phyloP scores from a whole-genome alignment of 2,329 filamentous ascomycete species.

The Cladosporium cucumerinum region DNA sequence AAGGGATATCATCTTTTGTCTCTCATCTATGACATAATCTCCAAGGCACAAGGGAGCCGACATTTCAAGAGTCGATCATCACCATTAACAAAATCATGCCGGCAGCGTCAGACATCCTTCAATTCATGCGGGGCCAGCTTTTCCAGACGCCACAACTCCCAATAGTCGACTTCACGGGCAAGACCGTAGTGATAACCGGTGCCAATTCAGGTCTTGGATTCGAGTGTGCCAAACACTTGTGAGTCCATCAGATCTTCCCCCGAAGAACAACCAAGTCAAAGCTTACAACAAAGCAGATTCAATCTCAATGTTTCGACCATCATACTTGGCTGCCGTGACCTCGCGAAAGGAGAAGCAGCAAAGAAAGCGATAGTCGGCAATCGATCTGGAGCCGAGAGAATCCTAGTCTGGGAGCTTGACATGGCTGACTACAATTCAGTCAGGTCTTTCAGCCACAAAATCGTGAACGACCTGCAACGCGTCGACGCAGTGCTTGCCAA shows the following conservation, averaged over 20 bases:
- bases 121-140: constrained; percentile 20
- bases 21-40: neutral
- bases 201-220: constrained; percentile 44
- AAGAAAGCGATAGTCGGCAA: constrained; percentile 35
- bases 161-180: constrained; percentile 2
- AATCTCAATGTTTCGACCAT: constrained; percentile 35
- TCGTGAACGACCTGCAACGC: constrained; percentile 20
- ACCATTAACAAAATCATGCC: constrained; percentile 12
- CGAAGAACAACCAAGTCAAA: neutral
- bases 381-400: constrained; percentile 25
- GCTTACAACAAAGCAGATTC: constrained; percentile 23
- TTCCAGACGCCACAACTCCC: constrained; percentile 19
- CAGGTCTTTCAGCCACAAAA: constrained; percentile 27
- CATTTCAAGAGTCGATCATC: neutral
- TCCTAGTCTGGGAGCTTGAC: constrained; percentile 44
- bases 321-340: constrained; percentile 42
- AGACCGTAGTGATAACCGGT: constrained; percentile 45
- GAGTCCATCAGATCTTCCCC: constrained; percentile 20
- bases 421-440: constrained; percentile 37
- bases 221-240: constrained; percentile 41
- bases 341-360: constrained; percentile 43
- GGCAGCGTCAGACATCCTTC: constrained; percentile 19
- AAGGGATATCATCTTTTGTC: neutral
- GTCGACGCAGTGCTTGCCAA: constrained; percentile 29
- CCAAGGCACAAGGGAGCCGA: neutral